Conservation (phyloP, 192 early-diverging fungal genomes). For the Podochytrium sp. region DNA sequence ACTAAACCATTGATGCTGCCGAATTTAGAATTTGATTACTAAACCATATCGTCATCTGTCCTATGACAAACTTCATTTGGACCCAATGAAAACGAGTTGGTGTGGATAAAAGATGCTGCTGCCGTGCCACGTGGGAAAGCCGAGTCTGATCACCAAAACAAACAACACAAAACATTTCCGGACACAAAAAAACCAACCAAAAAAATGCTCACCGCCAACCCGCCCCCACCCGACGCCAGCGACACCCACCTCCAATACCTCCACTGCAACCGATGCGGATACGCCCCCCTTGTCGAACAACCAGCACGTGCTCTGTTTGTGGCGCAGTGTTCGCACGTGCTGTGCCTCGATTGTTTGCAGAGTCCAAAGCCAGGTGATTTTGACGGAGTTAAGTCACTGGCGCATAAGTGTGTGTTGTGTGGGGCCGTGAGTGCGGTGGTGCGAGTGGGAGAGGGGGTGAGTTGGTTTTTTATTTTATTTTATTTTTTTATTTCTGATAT, state of each 20-base stretch:
- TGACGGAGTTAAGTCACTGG: not conserved
- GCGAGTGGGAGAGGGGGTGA: not conserved
- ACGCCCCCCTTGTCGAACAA: not conserved
- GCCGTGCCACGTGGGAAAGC: not conserved
- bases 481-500: too few relatives aligned
- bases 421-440: not conserved
- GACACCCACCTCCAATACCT: constrained; percentile 8
- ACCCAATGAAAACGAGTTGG: not conserved
- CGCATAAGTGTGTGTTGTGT: constrained; percentile 11
- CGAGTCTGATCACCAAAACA: not conserved
- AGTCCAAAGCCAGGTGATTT: not conserved
- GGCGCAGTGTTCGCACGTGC: constrained; percentile 17
- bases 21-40: too few relatives aligned
- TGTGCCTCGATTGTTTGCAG: constrained; percentile 11
- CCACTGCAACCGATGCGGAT: constrained; percentile 12
- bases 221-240: not conserved
- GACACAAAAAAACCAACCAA: not conserved
- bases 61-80: not conserved
- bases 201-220: not conserved
- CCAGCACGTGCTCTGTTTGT: constrained; percentile 1
- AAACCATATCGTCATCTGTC: too few relatives aligned
- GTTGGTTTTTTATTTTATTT: too few relatives aligned
- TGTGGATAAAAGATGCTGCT: not conserved
- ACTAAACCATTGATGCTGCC: constrained; percentile 36
- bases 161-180: not conserved